These are phyloP conservation scores for Alliaria petiolata DNA, from an alignment of 345 rosid species.

Conservation along the genomic window DNA sequence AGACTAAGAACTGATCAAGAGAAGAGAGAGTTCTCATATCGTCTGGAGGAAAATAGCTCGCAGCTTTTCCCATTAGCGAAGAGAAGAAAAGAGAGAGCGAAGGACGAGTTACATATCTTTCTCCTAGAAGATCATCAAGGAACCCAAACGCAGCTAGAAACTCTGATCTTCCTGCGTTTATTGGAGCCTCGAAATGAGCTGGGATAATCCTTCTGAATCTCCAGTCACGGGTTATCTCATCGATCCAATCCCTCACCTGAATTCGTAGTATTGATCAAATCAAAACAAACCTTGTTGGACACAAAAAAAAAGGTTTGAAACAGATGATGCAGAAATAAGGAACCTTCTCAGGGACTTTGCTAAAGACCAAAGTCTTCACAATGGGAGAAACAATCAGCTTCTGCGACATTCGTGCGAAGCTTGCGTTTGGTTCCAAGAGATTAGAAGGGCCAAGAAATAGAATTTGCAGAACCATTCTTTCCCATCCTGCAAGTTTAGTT, in stretches of 20 bases:
- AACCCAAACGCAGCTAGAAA: constrained; percentile 82
- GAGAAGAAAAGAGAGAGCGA: constrained; percentile 67
- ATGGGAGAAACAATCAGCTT: constrained; percentile 95
- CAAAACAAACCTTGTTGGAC: background rate
- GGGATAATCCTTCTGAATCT: constrained; percentile 91
- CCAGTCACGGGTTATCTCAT: constrained; percentile 79
- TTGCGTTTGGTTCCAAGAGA: constrained; percentile 90
- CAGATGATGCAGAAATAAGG: background rate
- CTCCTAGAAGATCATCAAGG: constrained; percentile 83
- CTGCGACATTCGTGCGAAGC: constrained; percentile 90
- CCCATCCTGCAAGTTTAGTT: constrained; percentile 71
- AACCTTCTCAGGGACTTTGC: constrained; percentile 98
- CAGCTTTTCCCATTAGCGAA: constrained; percentile 85
- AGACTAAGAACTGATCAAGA: constrained; percentile 86
- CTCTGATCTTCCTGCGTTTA: constrained; percentile 79
- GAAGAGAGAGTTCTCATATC: constrained; percentile 94
- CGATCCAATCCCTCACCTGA: constrained; percentile 95
- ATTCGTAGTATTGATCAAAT: background rate
- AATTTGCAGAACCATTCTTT: constrained; percentile 96
- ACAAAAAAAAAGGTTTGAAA: background rate
- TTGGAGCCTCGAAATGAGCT: constrained; percentile 90
- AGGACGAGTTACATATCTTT: constrained; percentile 62
- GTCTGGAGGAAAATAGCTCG: constrained; percentile 92
- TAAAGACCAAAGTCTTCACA: constrained; percentile 87
- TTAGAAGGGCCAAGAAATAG: constrained; percentile 92